Base-by-base conservation (phyloP, 257 asterid genomes). In the Penstemon eatonii region DNA sequence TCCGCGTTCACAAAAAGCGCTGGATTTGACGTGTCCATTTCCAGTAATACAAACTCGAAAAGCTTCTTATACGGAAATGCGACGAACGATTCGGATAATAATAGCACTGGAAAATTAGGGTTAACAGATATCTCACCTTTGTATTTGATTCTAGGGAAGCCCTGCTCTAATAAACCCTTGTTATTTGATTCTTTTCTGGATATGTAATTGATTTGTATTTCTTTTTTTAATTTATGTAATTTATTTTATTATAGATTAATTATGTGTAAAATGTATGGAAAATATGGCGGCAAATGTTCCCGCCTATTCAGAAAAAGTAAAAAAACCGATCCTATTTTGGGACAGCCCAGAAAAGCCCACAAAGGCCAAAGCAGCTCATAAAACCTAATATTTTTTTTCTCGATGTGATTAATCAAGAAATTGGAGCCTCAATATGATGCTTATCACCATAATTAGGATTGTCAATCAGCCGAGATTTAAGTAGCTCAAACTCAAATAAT, bases 1-100 rank as follows among this genome's bases (percentile, higher is more conserved):
- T 84, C 98, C 18, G 82, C 95, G 79, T 92, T 92, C 55, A 86
- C 95, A 38, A 92, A 89, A 15, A 86, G 97, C 3, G 97, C 88
- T 18, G 96, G 98, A 56, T 83, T 87, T 38, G 97, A 84, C 37
- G 87, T 89, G 70, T 92, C 96, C 99, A 90, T 92, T 45, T 63
- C 77, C 57, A 64, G 6, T 41, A 42, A 18, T 13, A 43, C 33
- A 1, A 58, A 13, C 38, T 47, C 41, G 6, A 25, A 13, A 66
- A 55, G 15, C 33, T 25, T 25, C 33, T 25, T 25, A 25, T 25
- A 25, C 5, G 43, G 6, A 3, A n/a, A 13, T 50, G 36, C 47
- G 36, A 64, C 18, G 41, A 61, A 43, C 0, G 54, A 36, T 19
- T 10, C 9, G n/a, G n/a, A 6, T 5, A 49, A 44, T 1, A 4